Base-by-base conservation (phyloP, 768 basidiomycete species). In the Serendipita sp. region DNA sequence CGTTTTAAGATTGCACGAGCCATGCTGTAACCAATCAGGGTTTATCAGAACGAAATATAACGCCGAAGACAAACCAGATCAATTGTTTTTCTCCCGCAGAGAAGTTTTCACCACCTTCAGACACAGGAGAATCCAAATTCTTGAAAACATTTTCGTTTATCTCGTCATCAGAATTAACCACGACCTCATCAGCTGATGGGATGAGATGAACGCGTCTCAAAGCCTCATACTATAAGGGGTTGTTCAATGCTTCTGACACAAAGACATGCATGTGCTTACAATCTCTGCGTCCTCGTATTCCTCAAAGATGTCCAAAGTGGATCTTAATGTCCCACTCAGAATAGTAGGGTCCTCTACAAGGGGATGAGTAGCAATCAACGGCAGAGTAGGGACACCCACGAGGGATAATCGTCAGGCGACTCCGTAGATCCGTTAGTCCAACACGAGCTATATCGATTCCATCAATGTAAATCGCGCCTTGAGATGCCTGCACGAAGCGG, bases 21-120 rank as follows among this genome's bases (percentile, higher is more conserved):
- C 89, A 92, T 90, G 71, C 89, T 73, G 54, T 24, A 47, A 18
- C 24, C 4, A 30, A 8, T 60, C 34, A 60, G 45, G 34, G 13
- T 7, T 41, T 13, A 46, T 53, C 37, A 63, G 11, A 64, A 48
- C 8, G 8, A 32, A 24, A 8, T n/a, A 63, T 64, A 37, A 54
- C 32, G 11, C 51, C 65, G 28, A 45, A 35, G 58, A 54, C 71
- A 15, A 47, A 73, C 71, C 74, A 90, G 5, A 92, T 76, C n/a
- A 92, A 73, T 72, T 92, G 89, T 70, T 89, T 90, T 75, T 91
- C 86, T 37, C 88, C 88, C 4, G 88, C 86, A 0, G 88, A 90
- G 72, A 93, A 92, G 75, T 92, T 94, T 18, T 94, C 92, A 16
- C 89, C 89, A 1, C 87, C 88, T 75, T 93, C 90, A 0, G 86